Conservation (phyloP, 331 rosid species). For the Spiraea crenata region DNA sequence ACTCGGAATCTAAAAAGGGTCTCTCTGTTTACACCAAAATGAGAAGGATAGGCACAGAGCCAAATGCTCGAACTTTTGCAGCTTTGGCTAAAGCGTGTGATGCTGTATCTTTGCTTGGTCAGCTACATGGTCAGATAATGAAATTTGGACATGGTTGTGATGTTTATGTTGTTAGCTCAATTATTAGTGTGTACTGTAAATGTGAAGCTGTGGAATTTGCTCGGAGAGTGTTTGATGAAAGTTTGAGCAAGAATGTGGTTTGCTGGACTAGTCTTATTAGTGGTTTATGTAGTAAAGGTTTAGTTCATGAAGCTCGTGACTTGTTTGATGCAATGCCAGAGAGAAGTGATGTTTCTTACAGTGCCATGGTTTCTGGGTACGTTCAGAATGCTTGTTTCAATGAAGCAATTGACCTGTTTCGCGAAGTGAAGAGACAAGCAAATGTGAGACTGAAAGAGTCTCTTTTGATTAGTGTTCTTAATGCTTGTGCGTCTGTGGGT, state of each 20-base stretch:
- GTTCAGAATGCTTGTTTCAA: conserved; percentile 21
- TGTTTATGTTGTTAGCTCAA: conserved; percentile 21
- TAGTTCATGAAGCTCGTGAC: conserved; percentile 18
- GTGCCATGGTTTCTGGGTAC: conserved; percentile 33
- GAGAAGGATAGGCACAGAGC: conserved; percentile 15
- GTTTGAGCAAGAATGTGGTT: conserved; percentile 20
- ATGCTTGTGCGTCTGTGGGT: conserved; percentile 27
- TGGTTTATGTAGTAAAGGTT: conserved; percentile 23
- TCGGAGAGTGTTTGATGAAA: conserved; percentile 15
- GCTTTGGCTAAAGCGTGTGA: conserved; percentile 13
- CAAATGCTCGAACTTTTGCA: conserved; percentile 28
- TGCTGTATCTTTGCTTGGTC: conserved; percentile 8
- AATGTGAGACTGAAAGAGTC: conserved; percentile 13
- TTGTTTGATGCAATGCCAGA: conserved; percentile 23
- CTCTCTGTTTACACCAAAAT: conserved; percentile 25
- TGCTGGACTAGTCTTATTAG: conserved; percentile 28
- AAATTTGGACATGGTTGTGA: conserved; percentile 27
- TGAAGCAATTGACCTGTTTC: conserved; percentile 25
- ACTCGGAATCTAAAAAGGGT: conserved; percentile 10
- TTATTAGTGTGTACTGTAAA: conserved; percentile 7
- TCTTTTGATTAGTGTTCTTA: conserved; percentile 23
- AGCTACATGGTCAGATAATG: conserved; percentile 16
- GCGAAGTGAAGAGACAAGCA: conserved; percentile 1
- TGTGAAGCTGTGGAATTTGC: conserved; percentile 15
- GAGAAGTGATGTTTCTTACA: conserved; percentile 26